These are phyloP conservation scores for Penicillium herquei DNA, from an alignment of 495 filamentous ascomycete species.

Conservation along the genomic window DNA sequence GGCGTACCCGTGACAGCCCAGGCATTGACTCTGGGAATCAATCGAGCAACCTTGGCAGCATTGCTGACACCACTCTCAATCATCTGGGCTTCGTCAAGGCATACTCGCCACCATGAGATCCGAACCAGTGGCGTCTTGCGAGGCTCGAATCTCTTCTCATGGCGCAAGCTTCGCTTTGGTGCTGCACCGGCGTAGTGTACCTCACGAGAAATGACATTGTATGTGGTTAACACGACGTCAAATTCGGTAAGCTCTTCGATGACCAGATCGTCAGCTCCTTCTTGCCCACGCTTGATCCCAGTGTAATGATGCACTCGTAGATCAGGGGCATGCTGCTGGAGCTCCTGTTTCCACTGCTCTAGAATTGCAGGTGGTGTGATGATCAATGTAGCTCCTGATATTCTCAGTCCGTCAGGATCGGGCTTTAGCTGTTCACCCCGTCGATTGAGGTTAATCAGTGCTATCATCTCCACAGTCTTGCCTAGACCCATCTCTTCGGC, in stretches of 20 bases:
- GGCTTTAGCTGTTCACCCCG: constrained; percentile 22
- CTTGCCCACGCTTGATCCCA: constrained; percentile 43
- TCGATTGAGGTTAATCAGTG: constrained; percentile 66
- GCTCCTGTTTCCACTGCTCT: constrained; percentile 84
- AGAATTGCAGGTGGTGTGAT: constrained; percentile 79
- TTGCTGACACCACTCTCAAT: constrained; percentile 83
- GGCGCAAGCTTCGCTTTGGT: constrained; percentile 65
- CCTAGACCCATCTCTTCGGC: constrained; percentile 97
- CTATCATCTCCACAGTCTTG: constrained; percentile 88
- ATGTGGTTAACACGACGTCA: constrained; percentile 87
- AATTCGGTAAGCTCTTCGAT: constrained; percentile 50
- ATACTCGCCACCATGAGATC: constrained; percentile 88
- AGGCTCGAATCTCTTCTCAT: constrained; percentile 63
- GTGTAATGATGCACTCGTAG: constrained; percentile 54
- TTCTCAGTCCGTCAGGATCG: constrained; percentile 29
- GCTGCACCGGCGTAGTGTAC: constrained; percentile 68
- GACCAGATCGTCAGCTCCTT: constrained; percentile 41
- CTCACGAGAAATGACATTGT: constrained; percentile 72
- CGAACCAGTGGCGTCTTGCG: constrained; percentile 72
- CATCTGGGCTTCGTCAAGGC: constrained; percentile 95
- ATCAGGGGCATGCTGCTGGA: constrained; percentile 63
- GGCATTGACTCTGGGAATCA: constrained; percentile 79
- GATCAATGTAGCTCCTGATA: constrained; percentile 71
- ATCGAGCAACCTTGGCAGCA: constrained; percentile 73
- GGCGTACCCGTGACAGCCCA: constrained; percentile 97